These are phyloP conservation scores for Trichoderma koningiopsis DNA, from an alignment of 2,329 filamentous ascomycete genomes.

Conservation along the genomic window DNA sequence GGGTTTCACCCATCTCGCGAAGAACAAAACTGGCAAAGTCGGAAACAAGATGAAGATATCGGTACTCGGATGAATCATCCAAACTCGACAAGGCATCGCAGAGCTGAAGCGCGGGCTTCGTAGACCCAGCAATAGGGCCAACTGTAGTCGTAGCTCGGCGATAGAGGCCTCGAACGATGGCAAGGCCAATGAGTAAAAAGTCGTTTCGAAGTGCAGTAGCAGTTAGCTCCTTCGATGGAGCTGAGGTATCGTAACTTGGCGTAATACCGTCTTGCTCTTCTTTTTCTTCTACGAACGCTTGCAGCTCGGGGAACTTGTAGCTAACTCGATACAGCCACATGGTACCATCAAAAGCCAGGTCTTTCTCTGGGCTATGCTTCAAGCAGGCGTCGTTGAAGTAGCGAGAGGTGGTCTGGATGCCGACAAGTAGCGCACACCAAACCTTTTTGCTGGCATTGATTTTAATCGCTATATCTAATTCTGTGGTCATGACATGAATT, in stretches of 20 bases:
- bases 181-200: slow-evolving; percentile 45
- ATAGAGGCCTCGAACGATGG: slow-evolving; percentile 46
- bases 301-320: slow-evolving; percentile 37
- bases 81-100: slow-evolving; percentile 38
- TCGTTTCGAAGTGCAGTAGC: slow-evolving; percentile 39
- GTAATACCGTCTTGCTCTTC: slow-evolving; percentile 20
- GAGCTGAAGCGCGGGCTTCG: slow-evolving; percentile 34
- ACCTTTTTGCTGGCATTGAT: slow-evolving; percentile 37
- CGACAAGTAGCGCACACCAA: slow-evolving; percentile 44
- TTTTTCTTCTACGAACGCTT: slow-evolving; percentile 26
- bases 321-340: slow-evolving; percentile 35
- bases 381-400: slow-evolving; percentile 48
- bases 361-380: slow-evolving; percentile 30
- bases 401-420: slow-evolving; percentile 40
- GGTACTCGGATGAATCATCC: slow-evolving; percentile 36
- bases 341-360: slow-evolving; percentile 28
- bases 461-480: slow-evolving; percentile 43
- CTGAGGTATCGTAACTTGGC: background rate
- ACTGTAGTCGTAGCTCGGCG: slow-evolving; percentile 42
- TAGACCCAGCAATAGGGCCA: slow-evolving; percentile 29
- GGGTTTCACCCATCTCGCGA: slow-evolving; percentile 42
- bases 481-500: slow-evolving; percentile 39
- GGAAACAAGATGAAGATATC: slow-evolving; percentile 43
- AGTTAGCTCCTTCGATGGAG: slow-evolving; percentile 24
- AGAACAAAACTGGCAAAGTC: slow-evolving; percentile 42